phyloP scores from a whole-genome alignment of 164 flowering plant genomes.

The Litsea cubeba region DNA sequence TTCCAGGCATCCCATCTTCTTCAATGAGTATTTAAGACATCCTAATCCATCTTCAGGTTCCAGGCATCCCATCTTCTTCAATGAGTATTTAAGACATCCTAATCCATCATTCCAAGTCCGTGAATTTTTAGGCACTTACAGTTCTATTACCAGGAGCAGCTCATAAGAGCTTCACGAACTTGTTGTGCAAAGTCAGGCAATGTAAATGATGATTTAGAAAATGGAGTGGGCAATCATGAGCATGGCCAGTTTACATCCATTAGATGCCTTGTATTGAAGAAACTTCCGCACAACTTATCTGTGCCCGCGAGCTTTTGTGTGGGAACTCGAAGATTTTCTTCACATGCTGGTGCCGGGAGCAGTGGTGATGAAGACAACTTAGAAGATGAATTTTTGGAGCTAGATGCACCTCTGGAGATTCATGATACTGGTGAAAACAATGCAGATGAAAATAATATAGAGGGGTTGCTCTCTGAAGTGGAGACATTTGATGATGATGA shows the following conservation, averaged over 20 bases:
- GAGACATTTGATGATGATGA: constrained; percentile 42
- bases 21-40: no score
- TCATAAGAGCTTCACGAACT: constrained; percentile 19
- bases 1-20: no score
- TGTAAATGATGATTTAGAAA: constrained; percentile 13
- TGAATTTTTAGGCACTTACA: no score
- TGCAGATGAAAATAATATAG: constrained; percentile 10
- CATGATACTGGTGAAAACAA: constrained; percentile 11
- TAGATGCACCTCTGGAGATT: constrained; percentile 26
- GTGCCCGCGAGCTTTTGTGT: constrained; percentile 8
- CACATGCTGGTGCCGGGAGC: constrained; percentile 56
- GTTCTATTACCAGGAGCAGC: constrained; percentile 15
- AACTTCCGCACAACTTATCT: constrained; percentile 12
- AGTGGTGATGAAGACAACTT: constrained; percentile 44
- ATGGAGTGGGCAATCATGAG: constrained; percentile 6
- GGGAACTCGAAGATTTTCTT: constrained; percentile 37
- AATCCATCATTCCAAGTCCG: no score
- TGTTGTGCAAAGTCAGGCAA: constrained; percentile 20
- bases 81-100: no score
- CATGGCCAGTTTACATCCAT: constrained; percentile 4
- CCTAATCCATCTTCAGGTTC: no score
- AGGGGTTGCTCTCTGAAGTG: constrained; percentile 34
- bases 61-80: no score
- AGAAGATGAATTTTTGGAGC: constrained; percentile 78
- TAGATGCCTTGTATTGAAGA: constrained; percentile 7